These are phyloP conservation scores for Paraconiothyrium sp. DNA, from an alignment of 2,329 filamentous ascomycete species.

Conservation along the genomic window DNA sequence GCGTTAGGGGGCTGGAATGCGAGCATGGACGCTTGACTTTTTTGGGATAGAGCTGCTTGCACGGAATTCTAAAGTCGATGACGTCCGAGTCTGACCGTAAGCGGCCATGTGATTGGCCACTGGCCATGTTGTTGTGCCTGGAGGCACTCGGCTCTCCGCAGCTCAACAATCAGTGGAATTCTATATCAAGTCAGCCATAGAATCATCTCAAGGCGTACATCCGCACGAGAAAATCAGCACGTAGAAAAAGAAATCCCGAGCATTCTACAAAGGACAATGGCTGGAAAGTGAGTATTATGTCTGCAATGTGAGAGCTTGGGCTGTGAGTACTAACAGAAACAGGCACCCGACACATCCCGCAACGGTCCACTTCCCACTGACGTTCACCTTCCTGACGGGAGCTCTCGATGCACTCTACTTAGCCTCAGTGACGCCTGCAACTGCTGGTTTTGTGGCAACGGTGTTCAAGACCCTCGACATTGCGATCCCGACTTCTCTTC, in stretches of 20 bases:
- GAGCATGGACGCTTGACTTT: background rate
- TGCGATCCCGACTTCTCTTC: conserved; percentile 37
- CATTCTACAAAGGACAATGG: background rate
- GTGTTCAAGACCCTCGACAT: conserved; percentile 42
- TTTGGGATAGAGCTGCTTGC: background rate
- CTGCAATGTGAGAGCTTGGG: background rate
- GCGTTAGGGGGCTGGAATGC: background rate
- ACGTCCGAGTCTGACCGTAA: conserved; percentile 8
- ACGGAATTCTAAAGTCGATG: background rate
- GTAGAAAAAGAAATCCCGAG: background rate
- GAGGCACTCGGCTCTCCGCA: conserved; percentile 22
- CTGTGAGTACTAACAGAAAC: conserved; percentile 8
- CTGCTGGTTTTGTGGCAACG: conserved; percentile 42
- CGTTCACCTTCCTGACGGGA: conserved; percentile 55
- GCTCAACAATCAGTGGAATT: background rate
- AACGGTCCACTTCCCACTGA: conserved; percentile 59
- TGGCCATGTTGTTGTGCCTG: background rate
- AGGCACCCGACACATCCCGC: conserved; percentile 58
- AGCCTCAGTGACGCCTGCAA: conserved; percentile 44
- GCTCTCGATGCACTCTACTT: conserved; percentile 54
- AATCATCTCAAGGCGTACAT: background rate
- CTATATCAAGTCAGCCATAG: conserved; percentile 11
- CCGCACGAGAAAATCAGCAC: background rate
- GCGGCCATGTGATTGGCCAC: conserved; percentile 2
- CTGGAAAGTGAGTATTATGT: conserved; percentile 7